Conservation (phyloP, 1,284 basidiomycete species). For the Flammula alnicola region DNA sequence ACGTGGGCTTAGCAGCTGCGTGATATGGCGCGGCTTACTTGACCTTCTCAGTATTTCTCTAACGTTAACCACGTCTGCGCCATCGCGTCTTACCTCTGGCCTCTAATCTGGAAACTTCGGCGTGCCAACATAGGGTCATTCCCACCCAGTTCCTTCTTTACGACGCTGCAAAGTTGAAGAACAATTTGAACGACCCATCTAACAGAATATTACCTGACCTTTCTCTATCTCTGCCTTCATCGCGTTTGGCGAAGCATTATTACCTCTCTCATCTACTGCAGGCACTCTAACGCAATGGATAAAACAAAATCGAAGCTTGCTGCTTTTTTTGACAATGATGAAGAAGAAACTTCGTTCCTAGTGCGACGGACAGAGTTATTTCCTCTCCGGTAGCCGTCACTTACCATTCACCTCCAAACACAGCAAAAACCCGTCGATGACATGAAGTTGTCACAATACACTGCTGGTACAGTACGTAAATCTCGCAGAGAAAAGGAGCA, state of each 20-base stretch:
- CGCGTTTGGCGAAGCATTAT: neutral
- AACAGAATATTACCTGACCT: neutral
- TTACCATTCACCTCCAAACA: conserved; percentile 54
- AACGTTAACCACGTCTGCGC: too few relatives aligned
- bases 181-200: neutral
- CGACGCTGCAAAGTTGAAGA: too few relatives aligned
- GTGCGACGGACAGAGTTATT: conserved; percentile 81
- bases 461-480: conserved; percentile 76
- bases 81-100: too few relatives aligned
- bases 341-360: conserved; percentile 81
- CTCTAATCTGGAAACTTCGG: too few relatives aligned
- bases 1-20: too few relatives aligned
- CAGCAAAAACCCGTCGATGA: conserved; percentile 81
- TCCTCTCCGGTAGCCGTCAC: conserved; percentile 50
- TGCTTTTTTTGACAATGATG: conserved; percentile 80
- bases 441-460: conserved; percentile 76
- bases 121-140: too few relatives aligned
- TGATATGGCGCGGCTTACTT: too few relatives aligned
- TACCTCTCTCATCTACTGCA: neutral
- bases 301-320: conserved; percentile 78
- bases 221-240: neutral
- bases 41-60: too few relatives aligned
- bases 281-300: conserved; percentile 54
- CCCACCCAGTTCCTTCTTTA: too few relatives aligned
- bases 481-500: conserved; percentile 85